A percentile compares a stretch with the other conserved stretches of the same genome.
These are phyloP conservation scores for Fusarium sp. DNA, from an alignment of 2,329 filamentous ascomycete genomes.

Conservation along the genomic window DNA sequence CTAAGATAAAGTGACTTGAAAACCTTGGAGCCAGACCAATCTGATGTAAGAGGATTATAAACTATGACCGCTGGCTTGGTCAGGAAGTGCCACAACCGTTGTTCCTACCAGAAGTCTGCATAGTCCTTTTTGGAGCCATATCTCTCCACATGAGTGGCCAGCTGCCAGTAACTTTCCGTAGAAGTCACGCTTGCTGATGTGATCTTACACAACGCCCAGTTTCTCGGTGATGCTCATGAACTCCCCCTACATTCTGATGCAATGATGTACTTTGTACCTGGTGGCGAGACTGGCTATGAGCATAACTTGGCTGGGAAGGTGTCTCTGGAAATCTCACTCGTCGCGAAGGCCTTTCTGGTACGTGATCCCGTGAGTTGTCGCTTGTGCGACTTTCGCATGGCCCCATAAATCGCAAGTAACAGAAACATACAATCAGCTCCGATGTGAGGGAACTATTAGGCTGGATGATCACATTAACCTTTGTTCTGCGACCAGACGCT, in stretches of 20 bases:
- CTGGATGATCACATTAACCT: neutral
- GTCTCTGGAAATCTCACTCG: neutral
- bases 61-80: too few species aligned
- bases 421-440: neutral
- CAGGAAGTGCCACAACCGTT: too few species aligned
- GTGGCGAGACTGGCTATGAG: neutral
- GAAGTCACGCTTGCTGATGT: neutral
- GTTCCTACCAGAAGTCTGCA: too few species aligned
- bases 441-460: neutral
- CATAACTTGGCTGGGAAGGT: neutral
- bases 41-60: too few species aligned
- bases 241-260: too few species aligned
- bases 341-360: neutral
- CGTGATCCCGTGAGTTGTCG: neutral
- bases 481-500: neutral
- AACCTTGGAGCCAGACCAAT: too few species aligned
- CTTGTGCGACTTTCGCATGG: neutral
- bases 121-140: too few species aligned
- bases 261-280: neutral
- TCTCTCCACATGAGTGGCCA: too few species aligned
- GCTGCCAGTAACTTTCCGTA: neutral
- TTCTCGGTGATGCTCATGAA: neutral
- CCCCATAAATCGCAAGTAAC: neutral
- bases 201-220: neutral
- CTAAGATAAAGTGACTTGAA: too few species aligned